Evolutionary conservation across 495 filamentous ascomycete species (phyloP).

Genomic region (Penicillium psychrofluorescens): DNA sequence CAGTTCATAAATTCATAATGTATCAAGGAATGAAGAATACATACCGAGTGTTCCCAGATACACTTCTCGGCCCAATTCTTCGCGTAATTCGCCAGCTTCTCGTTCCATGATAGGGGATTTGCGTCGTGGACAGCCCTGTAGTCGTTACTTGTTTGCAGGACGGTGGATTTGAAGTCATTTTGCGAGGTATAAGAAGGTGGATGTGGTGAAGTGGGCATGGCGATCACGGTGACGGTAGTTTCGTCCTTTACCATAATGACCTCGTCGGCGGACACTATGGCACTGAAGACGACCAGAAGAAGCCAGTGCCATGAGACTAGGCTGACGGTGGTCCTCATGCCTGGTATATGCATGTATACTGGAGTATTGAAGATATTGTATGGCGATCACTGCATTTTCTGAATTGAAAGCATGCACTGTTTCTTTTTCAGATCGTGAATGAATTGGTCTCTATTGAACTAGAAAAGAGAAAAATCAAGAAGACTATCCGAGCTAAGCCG

Average conservation of each 20-base stretch:
- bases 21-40: slow-evolving; percentile 7
- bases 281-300: too few relatives aligned
- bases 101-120: slow-evolving; percentile 56
- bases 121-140: slow-evolving; percentile 63
- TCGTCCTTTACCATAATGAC: slow-evolving; percentile 5
- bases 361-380: too few relatives aligned
- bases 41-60: slow-evolving; percentile 55
- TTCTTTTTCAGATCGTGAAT: too few relatives aligned
- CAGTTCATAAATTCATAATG: too few relatives aligned
- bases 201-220: slow-evolving; percentile 18
- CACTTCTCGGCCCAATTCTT: slow-evolving; percentile 44
- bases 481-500: too few relatives aligned
- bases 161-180: slow-evolving; percentile 43
- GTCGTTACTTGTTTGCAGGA: slow-evolving; percentile 60
- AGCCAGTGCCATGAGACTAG: too few relatives aligned
- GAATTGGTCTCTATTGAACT: too few relatives aligned
- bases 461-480: too few relatives aligned
- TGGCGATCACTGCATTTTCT: too few relatives aligned
- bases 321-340: too few relatives aligned
- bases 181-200: slow-evolving; percentile 43
- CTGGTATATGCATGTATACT: too few relatives aligned
- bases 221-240: slow-evolving; percentile 15
- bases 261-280: background rate
- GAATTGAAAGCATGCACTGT: too few relatives aligned
- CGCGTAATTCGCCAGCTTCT: slow-evolving; percentile 50